These are phyloP conservation scores for Phytophthora quininea DNA, from an alignment of 352 stramenopile genomes.

Conservation along the genomic window DNA sequence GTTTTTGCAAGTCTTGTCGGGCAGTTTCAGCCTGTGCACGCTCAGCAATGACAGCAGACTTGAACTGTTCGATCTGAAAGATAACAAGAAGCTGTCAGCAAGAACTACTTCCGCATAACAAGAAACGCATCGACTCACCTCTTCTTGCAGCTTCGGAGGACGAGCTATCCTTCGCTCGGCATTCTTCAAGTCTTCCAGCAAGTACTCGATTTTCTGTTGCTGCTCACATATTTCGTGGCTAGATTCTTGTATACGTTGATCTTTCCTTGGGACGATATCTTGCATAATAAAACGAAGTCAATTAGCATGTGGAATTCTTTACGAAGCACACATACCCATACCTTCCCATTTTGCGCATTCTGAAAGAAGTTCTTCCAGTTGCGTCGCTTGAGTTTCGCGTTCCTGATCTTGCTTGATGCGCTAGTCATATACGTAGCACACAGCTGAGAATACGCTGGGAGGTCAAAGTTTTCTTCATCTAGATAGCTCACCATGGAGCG, in stretches of 20 bases:
- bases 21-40: slow-evolving; percentile 12
- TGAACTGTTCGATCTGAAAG: slow-evolving; percentile 32
- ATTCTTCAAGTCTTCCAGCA: slow-evolving; percentile 51
- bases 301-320: background rate
- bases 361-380: slow-evolving; percentile 30
- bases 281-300: slow-evolving; percentile 7
- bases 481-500: slow-evolving; percentile 38
- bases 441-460: too few relatives aligned
- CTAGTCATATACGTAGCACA: slow-evolving; percentile 9
- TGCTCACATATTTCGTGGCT: slow-evolving; percentile 66
- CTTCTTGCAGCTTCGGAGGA: slow-evolving; percentile 22
- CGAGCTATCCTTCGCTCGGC: slow-evolving; percentile 16
- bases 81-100: background rate
- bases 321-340: slow-evolving; percentile 3
- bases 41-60: slow-evolving; percentile 22
- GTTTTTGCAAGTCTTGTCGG: slow-evolving; percentile 14
- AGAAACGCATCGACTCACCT: slow-evolving; percentile 30
- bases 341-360: slow-evolving; percentile 39
- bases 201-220: slow-evolving; percentile 63
- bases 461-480: background rate
- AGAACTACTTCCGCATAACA: background rate
- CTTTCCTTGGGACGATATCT: slow-evolving; percentile 49
- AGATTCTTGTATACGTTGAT: slow-evolving; percentile 45
- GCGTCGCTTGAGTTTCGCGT: slow-evolving; percentile 13
- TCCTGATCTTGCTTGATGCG: slow-evolving; percentile 26